Base-by-base conservation (phyloP, 192 early-diverging fungal species). In the Gamsiella multidivaricata region DNA sequence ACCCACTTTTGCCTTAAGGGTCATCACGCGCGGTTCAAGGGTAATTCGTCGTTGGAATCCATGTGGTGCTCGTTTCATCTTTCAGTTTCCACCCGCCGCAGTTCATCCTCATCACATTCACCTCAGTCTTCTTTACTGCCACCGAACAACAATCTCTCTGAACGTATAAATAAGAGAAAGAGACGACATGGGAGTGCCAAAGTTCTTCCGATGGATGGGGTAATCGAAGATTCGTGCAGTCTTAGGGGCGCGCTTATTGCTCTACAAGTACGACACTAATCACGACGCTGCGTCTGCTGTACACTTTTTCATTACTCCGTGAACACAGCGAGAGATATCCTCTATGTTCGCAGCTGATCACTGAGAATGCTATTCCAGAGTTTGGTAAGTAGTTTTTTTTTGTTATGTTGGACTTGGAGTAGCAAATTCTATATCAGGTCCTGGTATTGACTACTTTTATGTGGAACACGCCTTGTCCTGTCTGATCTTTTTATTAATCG, bases 161-260 rank as follows among this genome's bases (percentile, higher is more conserved):
- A 32, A 12, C 23, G 25, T 7, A 49, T 39, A 49, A 8, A 59
- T 15, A 57, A 52, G 42, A 14, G 28, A 42, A 20, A 61, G 32
- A 51, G 18, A 33, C 23, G 45, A 29, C 54, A 94, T 94, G 93
- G 93, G 94, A 59, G 92, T 94, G 65, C 92, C 92, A 65, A 91
- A 98, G 86, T 98, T 97, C 76, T 98, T 98, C 82, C 86, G 95
- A 84, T 98, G 97, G 97, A 93, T 98, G 62, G 90, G 89, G 88
- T 89, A 87, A 52, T n/a, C n/a, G n/a, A n/a, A n/a, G n/a, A n/a
- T n/a, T n/a, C n/a, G n/a, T n/a, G n/a, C n/a, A n/a, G n/a, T n/a
- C n/a, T n/a, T n/a, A n/a, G n/a, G n/a, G n/a, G n/a, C n/a, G n/a
- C n/a, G n/a, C n/a, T n/a, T n/a, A n/a, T n/a, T 52, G 31, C 29